Conservation (phyloP, 2,329 filamentous ascomycete genomes). For the Bipolaris zeicola region DNA sequence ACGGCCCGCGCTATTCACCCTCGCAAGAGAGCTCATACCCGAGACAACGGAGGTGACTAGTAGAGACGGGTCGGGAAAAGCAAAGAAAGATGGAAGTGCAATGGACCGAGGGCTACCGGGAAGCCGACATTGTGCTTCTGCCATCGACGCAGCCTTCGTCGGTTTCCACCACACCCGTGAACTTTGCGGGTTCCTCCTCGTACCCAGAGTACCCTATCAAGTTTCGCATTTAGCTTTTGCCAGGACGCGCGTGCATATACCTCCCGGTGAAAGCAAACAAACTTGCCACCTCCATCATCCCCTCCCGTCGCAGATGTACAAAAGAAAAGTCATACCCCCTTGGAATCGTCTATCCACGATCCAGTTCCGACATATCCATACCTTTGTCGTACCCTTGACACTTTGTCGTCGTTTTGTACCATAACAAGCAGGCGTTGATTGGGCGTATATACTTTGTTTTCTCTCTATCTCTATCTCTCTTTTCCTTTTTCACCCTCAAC, state of each 20-base stretch:
- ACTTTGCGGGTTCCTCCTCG: constrained; percentile 9
- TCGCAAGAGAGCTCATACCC: constrained; percentile 34
- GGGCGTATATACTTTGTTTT: constrained; percentile 9
- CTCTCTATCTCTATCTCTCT: background rate
- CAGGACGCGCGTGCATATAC: too few species aligned
- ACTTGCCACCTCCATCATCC: constrained; percentile 3
- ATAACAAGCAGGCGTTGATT: constrained; percentile 5
- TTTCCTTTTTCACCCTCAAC: background rate
- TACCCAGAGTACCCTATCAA: constrained; percentile 3
- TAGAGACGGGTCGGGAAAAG: constrained; percentile 40
- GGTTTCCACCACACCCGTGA: constrained; percentile 31
- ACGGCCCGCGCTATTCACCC: constrained; percentile 30
- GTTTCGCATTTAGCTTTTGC: constrained; percentile 1
- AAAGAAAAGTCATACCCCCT: background rate
- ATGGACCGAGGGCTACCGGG: constrained; percentile 42
- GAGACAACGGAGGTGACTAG: constrained; percentile 39
- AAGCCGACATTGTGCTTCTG: constrained; percentile 43
- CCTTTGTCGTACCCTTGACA: background rate
- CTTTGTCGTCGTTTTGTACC: constrained; percentile 4
- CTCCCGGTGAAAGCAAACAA: background rate
- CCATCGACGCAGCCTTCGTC: constrained; percentile 36
- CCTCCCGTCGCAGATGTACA: constrained; percentile 9
- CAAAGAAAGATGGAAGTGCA: constrained; percentile 45
- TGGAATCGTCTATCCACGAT: too few species aligned
- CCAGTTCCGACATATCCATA: background rate